Conservation (phyloP, 2,329 filamentous ascomycete genomes). For the Aspergillus hortae region DNA sequence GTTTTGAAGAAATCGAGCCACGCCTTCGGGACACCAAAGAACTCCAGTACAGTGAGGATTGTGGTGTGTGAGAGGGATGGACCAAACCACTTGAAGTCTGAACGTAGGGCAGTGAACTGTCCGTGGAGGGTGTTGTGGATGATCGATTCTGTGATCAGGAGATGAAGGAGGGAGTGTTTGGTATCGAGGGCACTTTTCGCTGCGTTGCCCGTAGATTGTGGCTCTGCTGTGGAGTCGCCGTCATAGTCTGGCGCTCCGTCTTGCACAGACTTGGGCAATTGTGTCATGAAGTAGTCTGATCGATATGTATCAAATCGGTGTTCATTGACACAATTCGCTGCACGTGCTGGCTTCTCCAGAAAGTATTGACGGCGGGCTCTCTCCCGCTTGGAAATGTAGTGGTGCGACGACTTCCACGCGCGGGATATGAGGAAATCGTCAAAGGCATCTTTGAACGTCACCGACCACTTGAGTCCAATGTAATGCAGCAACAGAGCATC, state of each 20-base stretch:
- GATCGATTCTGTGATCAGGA: conserved; percentile 54
- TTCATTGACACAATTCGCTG: conserved; percentile 26
- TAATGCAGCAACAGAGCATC: conserved; percentile 55
- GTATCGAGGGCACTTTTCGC: conserved; percentile 45
- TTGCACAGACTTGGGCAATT: conserved; percentile 45
- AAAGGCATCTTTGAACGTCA: conserved; percentile 46
- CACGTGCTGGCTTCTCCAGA: conserved; percentile 21
- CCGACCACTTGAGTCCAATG: conserved; percentile 51
- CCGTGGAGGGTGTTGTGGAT: conserved; percentile 47
- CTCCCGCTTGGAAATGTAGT: conserved; percentile 35
- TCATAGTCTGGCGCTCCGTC: conserved; percentile 40
- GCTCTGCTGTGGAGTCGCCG: conserved; percentile 30
- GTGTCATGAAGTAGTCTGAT: conserved; percentile 53
- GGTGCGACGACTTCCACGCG: conserved; percentile 40
- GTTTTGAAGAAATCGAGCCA: conserved; percentile 59
- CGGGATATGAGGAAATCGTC: conserved; percentile 30
- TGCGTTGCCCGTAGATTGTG: conserved; percentile 14
- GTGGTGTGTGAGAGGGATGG: conserved; percentile 59
- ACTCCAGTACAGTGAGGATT: conserved; percentile 55
- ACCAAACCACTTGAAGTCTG: conserved; percentile 58
- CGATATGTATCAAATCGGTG: conserved; percentile 37
- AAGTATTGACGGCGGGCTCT: conserved; percentile 46
- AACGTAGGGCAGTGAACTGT: conserved; percentile 53
- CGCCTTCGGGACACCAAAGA: conserved; percentile 54
- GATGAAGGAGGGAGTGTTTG: conserved; percentile 57